Base-by-base conservation (phyloP, 371 early-diverging fungal species). In the Mucor circinelloides region DNA sequence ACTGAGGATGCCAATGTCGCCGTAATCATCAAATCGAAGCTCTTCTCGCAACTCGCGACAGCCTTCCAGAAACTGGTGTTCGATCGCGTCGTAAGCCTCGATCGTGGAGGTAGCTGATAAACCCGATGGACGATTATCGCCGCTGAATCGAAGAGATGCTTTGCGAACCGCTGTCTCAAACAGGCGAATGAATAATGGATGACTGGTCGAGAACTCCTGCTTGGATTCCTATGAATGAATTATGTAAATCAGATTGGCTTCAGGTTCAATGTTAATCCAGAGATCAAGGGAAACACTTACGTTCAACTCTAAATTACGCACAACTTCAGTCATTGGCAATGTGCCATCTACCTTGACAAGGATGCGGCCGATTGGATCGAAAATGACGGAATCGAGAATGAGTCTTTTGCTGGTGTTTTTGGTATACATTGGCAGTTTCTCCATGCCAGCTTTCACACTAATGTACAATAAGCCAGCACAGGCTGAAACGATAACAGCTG, bases 321-420 rank as follows among this genome's bases (percentile, higher is more conserved):
- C 58, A 10, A 77, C 64, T 66, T 76, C 68, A 31, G 75, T 64
- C 68, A 67, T 77, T 0, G 84, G 84, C 17, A 81, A 64, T 6
- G 74, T 70, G 34, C 84, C 84, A 64, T 81, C 84, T 3, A 74
- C 64, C 17, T 72, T 76, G 15, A 83, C 84, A 9, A 83, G 65
- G 7, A 83, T 71, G 9, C 71, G 71, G 23, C 80, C 81, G 3
- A 56, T 56, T 2, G 57, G 58, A 56, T 83, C 78, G 38, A 79
- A 81, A 32, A 76, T 68, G 15, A 81, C 77, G 2, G 68, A 64
- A 48, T 76, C 77, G 13, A 83, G 38, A 17, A 79, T 70, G 1
- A 83, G 61, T 7, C 76, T 70, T 10, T 66, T 68, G 17, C 44
- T 70, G 6, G 62, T 71, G 15, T 71, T 63, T 42, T 68, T 71